Evolutionary conservation across 345 rosid genomes (phyloP).

Genomic region (Gossypium herbaceum): DNA sequence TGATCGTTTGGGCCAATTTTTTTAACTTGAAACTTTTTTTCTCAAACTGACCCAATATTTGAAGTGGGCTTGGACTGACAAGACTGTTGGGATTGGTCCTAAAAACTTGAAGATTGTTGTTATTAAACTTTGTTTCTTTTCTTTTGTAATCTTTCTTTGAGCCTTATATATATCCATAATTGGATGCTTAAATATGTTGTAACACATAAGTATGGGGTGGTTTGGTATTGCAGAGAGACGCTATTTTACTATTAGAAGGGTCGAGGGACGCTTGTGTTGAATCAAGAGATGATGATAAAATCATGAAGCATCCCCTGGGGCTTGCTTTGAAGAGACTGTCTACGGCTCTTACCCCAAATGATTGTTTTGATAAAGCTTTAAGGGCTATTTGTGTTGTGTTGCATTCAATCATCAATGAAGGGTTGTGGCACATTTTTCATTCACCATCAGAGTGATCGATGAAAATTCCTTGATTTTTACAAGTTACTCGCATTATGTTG

Average conservation of each 20-base stretch:
- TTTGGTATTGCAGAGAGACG: no score
- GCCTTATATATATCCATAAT: no score
- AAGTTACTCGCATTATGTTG: background rate
- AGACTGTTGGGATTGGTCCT: background rate
- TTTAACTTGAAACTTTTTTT: background rate
- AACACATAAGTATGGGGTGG: no score
- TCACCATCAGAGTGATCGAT: background rate
- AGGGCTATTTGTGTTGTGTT: background rate
- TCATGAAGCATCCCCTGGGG: conserved; percentile 51
- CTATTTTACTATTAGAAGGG: no score
- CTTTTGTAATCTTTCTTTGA: no score
- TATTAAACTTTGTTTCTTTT: no score
- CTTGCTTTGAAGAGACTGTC: conserved; percentile 52
- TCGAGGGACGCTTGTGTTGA: conserved; percentile 31
- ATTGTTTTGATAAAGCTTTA: background rate
- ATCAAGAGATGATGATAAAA: conserved; percentile 56
- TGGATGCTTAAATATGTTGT: no score
- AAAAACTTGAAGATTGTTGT: no score
- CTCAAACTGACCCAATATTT: background rate
- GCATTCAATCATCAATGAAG: background rate
- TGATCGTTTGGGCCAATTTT: background rate
- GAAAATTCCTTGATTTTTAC: background rate
- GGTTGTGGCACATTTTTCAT: background rate
- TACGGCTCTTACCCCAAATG: conserved; percentile 41
- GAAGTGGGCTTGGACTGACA: background rate